Base-by-base conservation (phyloP, 2,329 filamentous ascomycete genomes). In the Hypoxylon sp. region DNA sequence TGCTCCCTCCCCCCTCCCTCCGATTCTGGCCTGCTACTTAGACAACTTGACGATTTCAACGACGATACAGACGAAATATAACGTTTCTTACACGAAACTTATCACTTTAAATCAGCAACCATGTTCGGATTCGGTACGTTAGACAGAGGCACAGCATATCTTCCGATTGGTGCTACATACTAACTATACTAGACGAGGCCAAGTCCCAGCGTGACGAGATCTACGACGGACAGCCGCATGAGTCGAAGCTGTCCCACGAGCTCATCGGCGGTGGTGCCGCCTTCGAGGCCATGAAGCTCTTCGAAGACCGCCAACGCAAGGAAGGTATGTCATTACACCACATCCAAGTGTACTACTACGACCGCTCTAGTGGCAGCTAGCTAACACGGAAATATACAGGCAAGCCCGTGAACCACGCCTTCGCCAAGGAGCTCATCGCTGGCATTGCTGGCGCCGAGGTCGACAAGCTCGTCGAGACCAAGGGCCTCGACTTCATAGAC, bases 251-350 rank as follows among this genome's bases (percentile, higher is more conserved):
- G 75, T 86, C 86, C 71, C 92, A 95, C 80, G 91, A 96, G 82
- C 76, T 92, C 50, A 77, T 94, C 60, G 91, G 89, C 70, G 91
- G 91, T 68, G 92, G 88, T 62, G 92, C 91, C 62, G 88, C 90
- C 67, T 95, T 95, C 76, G 90, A 88, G 69, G 92, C 89, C 73
- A 91, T 95, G 86, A 93, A 93, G 84, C 82, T 89, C 21, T 94
- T 89, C 74, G 91, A 94, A 81, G 89, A 94, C 78, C 83, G 87
- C 73, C 90, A 94, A 82, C 89, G 90, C 74, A 83, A 81, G 61
- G 83, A 92, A 77, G 91, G 89, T 88, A 81, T 25, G 81, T 21
- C 19, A 51, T 46, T 30, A 25, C 37, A 30, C 16, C 2, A 25
- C 37, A 21, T 21, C 19, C 25, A 0, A 29, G 39, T 23, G 8